Evolutionary conservation across 108 stramenopile species (phyloP).

Genomic region (Mediolabrus comicus): DNA sequence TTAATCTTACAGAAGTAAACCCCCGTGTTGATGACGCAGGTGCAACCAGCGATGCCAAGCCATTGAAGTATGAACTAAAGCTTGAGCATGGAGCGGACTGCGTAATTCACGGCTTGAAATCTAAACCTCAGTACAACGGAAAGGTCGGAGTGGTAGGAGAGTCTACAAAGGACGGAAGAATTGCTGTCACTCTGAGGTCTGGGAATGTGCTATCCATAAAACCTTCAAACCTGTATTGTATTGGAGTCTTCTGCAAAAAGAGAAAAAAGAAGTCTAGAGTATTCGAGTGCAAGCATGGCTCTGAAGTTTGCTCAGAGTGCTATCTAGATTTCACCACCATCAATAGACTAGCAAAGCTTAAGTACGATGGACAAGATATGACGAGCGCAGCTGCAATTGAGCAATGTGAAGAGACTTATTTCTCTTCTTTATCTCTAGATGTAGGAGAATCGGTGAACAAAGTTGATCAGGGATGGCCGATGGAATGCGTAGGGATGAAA

Average conservation of each 20-base stretch:
- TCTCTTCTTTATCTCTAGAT: neutral
- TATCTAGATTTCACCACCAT: slow-evolving; percentile 4
- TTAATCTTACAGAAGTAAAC: neutral
- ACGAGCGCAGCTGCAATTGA: slow-evolving; percentile 3
- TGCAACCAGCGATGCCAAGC: neutral
- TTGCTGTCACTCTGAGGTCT: slow-evolving; percentile 6
- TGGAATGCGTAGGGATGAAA: slow-evolving; percentile 1
- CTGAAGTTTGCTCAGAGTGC: neutral
- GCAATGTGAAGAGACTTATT: slow-evolving; percentile 1
- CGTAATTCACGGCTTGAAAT: slow-evolving; percentile 14
- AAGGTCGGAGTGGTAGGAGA: slow-evolving; percentile 7
- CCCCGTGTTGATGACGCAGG: neutral
- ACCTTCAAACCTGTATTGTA: slow-evolving; percentile 2
- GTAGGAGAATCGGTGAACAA: neutral
- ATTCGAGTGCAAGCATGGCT: neutral
- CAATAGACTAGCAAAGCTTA: slow-evolving; percentile 2
- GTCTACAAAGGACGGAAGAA: neutral
- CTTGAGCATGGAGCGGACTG: slow-evolving; percentile 10
- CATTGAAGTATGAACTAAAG: neutral
- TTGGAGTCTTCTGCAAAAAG: slow-evolving; percentile 10
- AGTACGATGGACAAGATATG: slow-evolving; percentile 15
- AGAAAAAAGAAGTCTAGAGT: slow-evolving; percentile 7
- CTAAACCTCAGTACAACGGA: slow-evolving; percentile 13
- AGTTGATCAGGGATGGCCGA: neutral
- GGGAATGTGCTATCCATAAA: slow-evolving; percentile 1